Conservation (phyloP, 305 asterid genomes). For the Nicotiana rustica region DNA sequence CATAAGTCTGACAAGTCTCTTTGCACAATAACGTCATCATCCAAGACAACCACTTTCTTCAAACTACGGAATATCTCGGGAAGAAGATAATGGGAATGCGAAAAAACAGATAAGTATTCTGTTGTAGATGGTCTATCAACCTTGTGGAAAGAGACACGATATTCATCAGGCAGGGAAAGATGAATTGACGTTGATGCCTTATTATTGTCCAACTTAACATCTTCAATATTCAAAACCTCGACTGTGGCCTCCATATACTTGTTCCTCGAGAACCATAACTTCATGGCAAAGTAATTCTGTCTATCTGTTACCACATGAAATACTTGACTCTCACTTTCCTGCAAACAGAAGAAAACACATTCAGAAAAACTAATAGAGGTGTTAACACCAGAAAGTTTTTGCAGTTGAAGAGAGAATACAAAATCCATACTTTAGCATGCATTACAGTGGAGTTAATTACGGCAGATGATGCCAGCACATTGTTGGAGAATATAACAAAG, state of each 20-base stretch:
- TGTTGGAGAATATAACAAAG: constrained; percentile 85
- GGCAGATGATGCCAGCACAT: constrained; percentile 85
- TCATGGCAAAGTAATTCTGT: constrained; percentile 92
- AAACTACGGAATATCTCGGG: constrained; percentile 76
- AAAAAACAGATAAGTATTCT: constrained; percentile 78
- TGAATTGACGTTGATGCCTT: constrained; percentile 55
- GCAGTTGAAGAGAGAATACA: constrained; percentile 31
- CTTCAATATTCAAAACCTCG: constrained; percentile 91
- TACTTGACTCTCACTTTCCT: constrained; percentile 82
- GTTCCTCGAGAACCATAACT: constrained; percentile 76
- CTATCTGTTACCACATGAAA: constrained; percentile 93
- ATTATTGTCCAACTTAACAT: constrained; percentile 60
- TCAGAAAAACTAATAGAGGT: constrained; percentile 39
- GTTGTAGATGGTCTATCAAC: constrained; percentile 71
- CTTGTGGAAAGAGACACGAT: constrained; percentile 76
- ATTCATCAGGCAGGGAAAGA: constrained; percentile 88
- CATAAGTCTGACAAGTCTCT: constrained; percentile 89
- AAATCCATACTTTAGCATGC: constrained; percentile 72
- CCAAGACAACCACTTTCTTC: constrained; percentile 87
- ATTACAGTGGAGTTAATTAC: constrained; percentile 86
- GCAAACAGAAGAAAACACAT: constrained; percentile 46
- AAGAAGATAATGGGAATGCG: constrained; percentile 87
- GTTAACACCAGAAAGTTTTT: constrained; percentile 33
- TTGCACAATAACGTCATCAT: constrained; percentile 91
- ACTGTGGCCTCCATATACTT: constrained; percentile 81